Base-by-base conservation (phyloP, 305 asterid species). In the Stenogyne calaminthoides region DNA sequence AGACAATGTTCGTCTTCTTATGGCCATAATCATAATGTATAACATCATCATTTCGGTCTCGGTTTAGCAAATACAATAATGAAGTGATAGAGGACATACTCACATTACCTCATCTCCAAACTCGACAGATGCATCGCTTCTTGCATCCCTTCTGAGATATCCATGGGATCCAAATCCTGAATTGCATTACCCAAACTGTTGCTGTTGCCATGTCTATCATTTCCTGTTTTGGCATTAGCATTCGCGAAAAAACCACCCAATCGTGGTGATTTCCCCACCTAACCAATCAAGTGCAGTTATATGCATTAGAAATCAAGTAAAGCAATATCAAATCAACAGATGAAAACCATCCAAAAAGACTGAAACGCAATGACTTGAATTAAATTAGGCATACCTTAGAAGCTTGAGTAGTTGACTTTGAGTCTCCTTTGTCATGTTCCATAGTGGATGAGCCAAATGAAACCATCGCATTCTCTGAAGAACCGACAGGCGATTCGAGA, bases 51-150 rank as follows among this genome's bases (percentile, higher is more conserved):
- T 42, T 58, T 47, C 66, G 46, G 15, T 61, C 14, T 36, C 40
- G 12, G 52, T 57, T 51, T 9, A 32, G 40, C n/a, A 56, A 68
- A 62, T 14, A 73, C 47, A 69, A 70, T 66, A 64, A 72, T 55
- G 47, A 79, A 80, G 77, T 63, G 75, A 36, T 55, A 71, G 82
- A 71, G 75, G 63, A 79, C 72, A 83, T 82, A 81, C 88, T 76
- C 88, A 81, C 67, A 70, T 88, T 91, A 95, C 99, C 99, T 95
- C 97, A 88, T 88, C 87, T 95, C 99, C 89, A 95, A 76, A 84
- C 77, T 91, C 9, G 99, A 95, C 60, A 92, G 91, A 80, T 89
- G 98, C 97, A 95, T 89, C 7, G 99, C 99, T 82, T 95, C 99
- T 81, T 95, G 97, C 99, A 95, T 93, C 80, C 98, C 84, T 63